Base-by-base conservation (phyloP, 441 rosid genomes). In the Manihot esculenta region DNA sequence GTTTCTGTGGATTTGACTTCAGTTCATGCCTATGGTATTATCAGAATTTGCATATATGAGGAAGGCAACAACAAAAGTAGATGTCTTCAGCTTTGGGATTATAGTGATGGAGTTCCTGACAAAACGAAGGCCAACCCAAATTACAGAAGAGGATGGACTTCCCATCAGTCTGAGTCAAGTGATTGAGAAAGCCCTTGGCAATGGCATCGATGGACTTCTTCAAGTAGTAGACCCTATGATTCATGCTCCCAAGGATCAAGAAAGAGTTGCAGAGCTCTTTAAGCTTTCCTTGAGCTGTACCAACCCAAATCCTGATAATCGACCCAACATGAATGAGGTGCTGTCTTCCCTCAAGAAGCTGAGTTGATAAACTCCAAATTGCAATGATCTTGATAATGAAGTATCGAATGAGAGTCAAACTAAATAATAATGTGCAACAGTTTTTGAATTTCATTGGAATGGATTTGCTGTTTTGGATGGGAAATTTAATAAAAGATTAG, bases 11-110 rank as follows among this genome's bases (percentile, higher is more conserved):
- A 44, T 45, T 63, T 14, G 61, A 24, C 5, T 60, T 54, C 3
- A 70, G 21, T n/a, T 6, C 27, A 35, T 54, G 45, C 26, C 27
- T 50, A 10, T 47, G 51, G 26, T 56, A 47, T 42, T 53, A 23
- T 10, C 91, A 93, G 96, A 93, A 72, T 86, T 91, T 26, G 96
- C 97, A 21, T 93, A 89, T 77, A 87, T 89, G 92, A 79, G 90
- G 76, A 88, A 70, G 49, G 93, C 85, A 63, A 87, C 96, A 14
- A 84, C 96, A 18, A 87, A 93, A 77, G 96, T 77, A n/a, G 98
- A 88, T 66, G 86, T 91, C 10, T 91, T 87, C 83, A 91, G 98
- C 88, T 93, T 87, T 42, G 96, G 97, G 42, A 66, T 81, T 26
- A 67, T 93, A 70, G 76, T 91, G 73, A 82, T 93, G 86, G 97